A percentile compares a stretch with the other conserved stretches of the same genome.
Evolutionary conservation across 2,329 filamentous ascomycete species (phyloP).

Genomic region (Purpureocillium takamizusanense): DNA sequence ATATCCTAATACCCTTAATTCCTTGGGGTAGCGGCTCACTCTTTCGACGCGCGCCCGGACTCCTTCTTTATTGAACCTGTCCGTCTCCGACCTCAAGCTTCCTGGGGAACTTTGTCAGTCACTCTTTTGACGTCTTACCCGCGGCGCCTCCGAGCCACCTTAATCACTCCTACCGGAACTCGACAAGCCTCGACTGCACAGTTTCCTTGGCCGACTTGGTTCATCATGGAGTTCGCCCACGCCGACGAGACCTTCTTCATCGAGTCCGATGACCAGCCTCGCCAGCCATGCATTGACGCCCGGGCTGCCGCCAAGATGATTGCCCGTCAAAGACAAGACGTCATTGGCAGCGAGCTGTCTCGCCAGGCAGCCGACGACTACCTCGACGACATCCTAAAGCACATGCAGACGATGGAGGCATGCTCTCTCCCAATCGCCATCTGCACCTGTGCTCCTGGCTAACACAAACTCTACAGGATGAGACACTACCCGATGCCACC

Average conservation of each 20-base stretch:
- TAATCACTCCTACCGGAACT: conserved; percentile 6
- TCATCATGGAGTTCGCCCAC: conserved; percentile 38
- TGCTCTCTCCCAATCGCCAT: conserved; percentile 12
- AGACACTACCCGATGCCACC: conserved; percentile 90
- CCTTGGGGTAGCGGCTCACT: conserved; percentile 29
- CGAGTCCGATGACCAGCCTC: conserved; percentile 40
- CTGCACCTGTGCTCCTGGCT: conserved; percentile 11
- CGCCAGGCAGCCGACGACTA: conserved; percentile 81
- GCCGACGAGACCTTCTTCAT: conserved; percentile 43
- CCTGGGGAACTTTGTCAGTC: conserved; percentile 42
- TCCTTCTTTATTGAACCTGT: conserved; percentile 27
- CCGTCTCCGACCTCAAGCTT: conserved; percentile 35
- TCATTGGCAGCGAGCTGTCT: conserved; percentile 83
- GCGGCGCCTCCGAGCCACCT: no score
- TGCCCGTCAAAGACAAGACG: conserved; percentile 75
- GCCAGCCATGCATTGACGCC: conserved; percentile 50
- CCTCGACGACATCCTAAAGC: conserved; percentile 84
- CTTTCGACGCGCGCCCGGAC: conserved; percentile 16
- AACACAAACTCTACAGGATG: conserved; percentile 36
- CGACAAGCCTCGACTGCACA: not conserved
- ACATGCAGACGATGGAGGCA: conserved; percentile 93
- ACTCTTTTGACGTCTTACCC: conserved; percentile 28
- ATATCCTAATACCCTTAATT: conserved; percentile 45
- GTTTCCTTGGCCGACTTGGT: conserved; percentile 9
- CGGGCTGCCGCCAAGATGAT: conserved; percentile 71